Conservation (phyloP, 495 filamentous ascomycete species). For the Tuber aestivum region DNA sequence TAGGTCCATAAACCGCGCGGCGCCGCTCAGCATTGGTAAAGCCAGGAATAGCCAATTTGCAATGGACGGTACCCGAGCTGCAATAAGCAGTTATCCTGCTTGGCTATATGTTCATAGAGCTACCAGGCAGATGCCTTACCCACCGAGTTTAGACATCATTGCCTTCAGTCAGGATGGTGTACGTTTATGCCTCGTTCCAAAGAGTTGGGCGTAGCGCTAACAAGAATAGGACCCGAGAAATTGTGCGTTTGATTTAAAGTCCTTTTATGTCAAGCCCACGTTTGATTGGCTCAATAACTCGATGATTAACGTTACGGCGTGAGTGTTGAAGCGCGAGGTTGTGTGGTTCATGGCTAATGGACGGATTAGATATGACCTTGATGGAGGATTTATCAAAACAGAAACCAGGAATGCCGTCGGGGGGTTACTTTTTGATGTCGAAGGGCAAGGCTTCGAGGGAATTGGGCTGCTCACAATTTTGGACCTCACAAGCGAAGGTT, state of each 20-base stretch:
- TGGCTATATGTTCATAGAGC: background rate
- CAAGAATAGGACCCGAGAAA: background rate
- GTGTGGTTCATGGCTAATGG: background rate
- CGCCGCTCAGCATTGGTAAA: background rate
- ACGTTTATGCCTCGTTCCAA: background rate
- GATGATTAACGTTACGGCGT: background rate
- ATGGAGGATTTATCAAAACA: background rate
- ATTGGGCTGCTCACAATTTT: background rate
- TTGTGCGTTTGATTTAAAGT: slow-evolving; percentile 1
- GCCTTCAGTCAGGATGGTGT: background rate
- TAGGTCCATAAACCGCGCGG: background rate
- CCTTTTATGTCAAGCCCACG: background rate
- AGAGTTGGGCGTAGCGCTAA: background rate
- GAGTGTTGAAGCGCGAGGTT: background rate
- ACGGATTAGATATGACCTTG: background rate
- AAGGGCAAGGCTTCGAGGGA: slow-evolving; percentile 1
- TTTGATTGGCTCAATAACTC: background rate
- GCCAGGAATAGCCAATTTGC: background rate
- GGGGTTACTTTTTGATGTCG: background rate
- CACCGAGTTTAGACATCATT: background rate
- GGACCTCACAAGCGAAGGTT: background rate
- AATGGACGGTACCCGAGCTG: background rate
- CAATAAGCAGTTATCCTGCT: background rate
- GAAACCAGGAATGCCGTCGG: background rate
- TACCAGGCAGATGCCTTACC: background rate